A percentile compares a stretch with the other conserved stretches of the same genome.
phyloP scores from a whole-genome alignment of 2,329 filamentous ascomycete species.

The Colletotrichum sp. region DNA sequence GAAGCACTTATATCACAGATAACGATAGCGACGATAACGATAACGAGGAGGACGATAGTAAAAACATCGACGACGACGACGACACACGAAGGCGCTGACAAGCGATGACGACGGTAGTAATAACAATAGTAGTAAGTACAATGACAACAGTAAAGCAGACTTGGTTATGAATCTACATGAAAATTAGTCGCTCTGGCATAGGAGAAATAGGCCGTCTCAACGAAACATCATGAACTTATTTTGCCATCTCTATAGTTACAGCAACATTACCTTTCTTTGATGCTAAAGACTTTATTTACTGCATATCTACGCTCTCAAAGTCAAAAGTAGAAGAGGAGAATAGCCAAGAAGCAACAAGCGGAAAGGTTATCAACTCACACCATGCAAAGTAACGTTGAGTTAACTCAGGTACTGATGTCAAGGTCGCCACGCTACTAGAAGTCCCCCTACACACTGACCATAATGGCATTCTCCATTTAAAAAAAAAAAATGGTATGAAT shows the following conservation, averaged over 20 bases:
- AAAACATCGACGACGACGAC: too few species aligned
- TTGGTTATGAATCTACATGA: neutral
- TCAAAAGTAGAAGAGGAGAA: neutral
- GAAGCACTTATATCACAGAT: too few species aligned
- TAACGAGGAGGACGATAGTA: too few species aligned
- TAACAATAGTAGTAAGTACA: neutral
- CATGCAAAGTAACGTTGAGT: neutral
- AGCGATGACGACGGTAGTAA: too few species aligned
- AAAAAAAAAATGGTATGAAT: neutral
- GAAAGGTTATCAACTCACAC: neutral
- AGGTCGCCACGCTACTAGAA: neutral
- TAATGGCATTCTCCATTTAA: neutral
- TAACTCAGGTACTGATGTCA: neutral
- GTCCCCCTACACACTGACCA: neutral
- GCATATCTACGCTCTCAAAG: neutral
- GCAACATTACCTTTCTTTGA: neutral
- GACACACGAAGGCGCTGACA: too few species aligned
- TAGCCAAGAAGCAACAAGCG: neutral
- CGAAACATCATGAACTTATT: neutral
- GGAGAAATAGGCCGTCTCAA: neutral
- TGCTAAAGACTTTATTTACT: neutral
- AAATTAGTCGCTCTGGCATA: neutral
- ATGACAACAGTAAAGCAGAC: neutral
- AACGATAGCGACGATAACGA: too few species aligned
- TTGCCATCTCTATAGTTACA: neutral